Evolutionary conservation across 495 filamentous ascomycete genomes (phyloP), one percentile per base, ranked within the genome.

Genomic region (Thermothielavioides terrestris): DNA sequence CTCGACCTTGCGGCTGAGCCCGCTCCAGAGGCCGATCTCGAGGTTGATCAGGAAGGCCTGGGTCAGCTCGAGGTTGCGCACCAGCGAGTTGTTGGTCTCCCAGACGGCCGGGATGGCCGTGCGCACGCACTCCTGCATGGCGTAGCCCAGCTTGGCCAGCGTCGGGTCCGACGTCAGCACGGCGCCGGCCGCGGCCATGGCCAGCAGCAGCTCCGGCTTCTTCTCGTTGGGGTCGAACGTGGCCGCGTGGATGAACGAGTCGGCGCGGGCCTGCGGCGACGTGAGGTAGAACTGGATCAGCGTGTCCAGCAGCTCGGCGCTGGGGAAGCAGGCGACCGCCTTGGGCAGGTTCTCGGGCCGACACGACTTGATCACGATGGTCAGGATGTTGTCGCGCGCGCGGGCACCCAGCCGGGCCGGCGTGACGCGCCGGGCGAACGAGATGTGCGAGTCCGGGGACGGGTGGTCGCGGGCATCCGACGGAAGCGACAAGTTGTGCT

Each of bases 21-120:
- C 79, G 47, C 75, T 79, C 79, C 79, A 82, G 7, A 82, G 58
- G 1, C 75, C 76, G 34, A 77, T 68, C 37, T 79, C 73, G 1
- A 80, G 59, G n/a, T 62, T 55, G 17, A 80, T 46, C 6, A 74
- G 64, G 37, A 68, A 75, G 6, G 69, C 70, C 56, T 80, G 78
- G 10, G 75, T 62, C 4, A 69, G 57, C 20, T 75, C 63, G 2
- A 81, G 55, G 44, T 78, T 63, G n/a, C 79, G 18, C 4, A 46
- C 42, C 2, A 35, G 30, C 14, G 42, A 15, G 42, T 46, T 46
- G 42, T 46, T 31, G 68, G 7, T 63, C 56, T 82, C 78, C 45
- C 75, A 74, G 1, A 69, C 64, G 6, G 53, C 57, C 1, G 71
- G 64, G 31, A 79, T 54, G 15, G 68, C 62, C 2, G 66, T 56